These are phyloP conservation scores for Tulasnella calospora DNA, from an alignment of 768 basidiomycete species.

Conservation along the genomic window DNA sequence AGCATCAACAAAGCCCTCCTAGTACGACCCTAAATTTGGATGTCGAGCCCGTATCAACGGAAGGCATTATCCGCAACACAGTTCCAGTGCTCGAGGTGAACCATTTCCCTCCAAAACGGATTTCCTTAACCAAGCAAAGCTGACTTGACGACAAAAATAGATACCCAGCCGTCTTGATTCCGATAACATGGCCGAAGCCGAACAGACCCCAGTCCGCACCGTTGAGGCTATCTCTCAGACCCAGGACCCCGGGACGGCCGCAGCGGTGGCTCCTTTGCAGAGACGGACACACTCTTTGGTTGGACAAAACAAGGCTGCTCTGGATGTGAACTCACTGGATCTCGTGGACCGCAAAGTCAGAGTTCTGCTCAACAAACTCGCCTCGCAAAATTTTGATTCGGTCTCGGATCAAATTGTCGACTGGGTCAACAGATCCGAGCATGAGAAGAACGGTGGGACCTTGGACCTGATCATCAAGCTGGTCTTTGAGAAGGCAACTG, in stretches of 20 bases:
- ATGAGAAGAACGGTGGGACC: conserved; percentile 44
- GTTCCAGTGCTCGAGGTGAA: not conserved
- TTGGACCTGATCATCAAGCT: conserved; percentile 45
- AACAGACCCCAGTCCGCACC: not conserved
- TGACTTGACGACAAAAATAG: not conserved
- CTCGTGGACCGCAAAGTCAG: conserved; percentile 48
- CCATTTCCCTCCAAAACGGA: not conserved
- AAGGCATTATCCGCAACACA: too few relatives aligned
- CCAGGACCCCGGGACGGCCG: conserved; percentile 53
- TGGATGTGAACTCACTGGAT: conserved; percentile 32
- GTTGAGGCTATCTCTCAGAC: not conserved
- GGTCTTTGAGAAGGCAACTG: conserved; percentile 49
- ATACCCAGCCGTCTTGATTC: too few relatives aligned
- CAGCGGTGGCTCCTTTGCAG: conserved; percentile 71
- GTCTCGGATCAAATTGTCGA: conserved; percentile 46
- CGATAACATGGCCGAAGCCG: not conserved
- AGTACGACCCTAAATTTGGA: not conserved
- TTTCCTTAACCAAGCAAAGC: not conserved
- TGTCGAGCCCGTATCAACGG: too few relatives aligned
- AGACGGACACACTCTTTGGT: conserved; percentile 60
- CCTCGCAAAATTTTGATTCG: conserved; percentile 45
- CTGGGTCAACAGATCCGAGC: conserved; percentile 44
- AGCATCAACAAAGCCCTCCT: not conserved
- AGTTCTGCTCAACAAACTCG: conserved; percentile 48
- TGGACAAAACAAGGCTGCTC: not conserved